These are phyloP conservation scores for Magnusiomyces starmeri DNA, from an alignment of 1,139 yeast genomes.

Conservation along the genomic window DNA sequence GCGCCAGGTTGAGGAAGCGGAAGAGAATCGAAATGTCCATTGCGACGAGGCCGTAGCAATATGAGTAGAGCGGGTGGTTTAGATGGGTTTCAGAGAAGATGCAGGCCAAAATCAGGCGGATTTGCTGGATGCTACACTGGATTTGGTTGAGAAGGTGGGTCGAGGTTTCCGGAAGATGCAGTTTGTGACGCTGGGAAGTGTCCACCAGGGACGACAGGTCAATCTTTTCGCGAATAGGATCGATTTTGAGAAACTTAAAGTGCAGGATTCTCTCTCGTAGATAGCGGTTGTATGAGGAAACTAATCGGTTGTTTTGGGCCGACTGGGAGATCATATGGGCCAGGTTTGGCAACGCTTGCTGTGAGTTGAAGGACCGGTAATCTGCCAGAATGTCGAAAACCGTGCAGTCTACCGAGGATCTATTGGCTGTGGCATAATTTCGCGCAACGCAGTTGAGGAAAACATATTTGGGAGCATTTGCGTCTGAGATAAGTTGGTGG, in stretches of 20 bases:
- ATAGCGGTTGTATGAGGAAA: slow-evolving; percentile 24
- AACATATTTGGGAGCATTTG: slow-evolving; percentile 10
- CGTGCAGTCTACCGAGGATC: slow-evolving; percentile 16
- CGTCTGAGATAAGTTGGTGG: slow-evolving; percentile 24
- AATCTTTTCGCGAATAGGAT: slow-evolving; percentile 23
- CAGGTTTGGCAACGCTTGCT: slow-evolving; percentile 16
- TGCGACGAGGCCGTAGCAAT: slow-evolving; percentile 22
- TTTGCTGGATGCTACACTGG: slow-evolving; percentile 22
- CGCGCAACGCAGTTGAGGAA: slow-evolving; percentile 11
- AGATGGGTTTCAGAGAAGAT: slow-evolving; percentile 20
- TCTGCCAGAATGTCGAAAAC: slow-evolving; percentile 8
- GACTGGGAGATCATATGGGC: slow-evolving; percentile 17
- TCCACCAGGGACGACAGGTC: slow-evolving; percentile 20
- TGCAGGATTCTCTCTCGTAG: slow-evolving; percentile 22
- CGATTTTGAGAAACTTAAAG: slow-evolving; percentile 19
- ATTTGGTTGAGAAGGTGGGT: slow-evolving; percentile 21
- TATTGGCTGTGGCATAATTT: slow-evolving; percentile 14
- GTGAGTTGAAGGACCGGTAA: slow-evolving; percentile 6
- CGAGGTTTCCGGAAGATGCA: slow-evolving; percentile 15
- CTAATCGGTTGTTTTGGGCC: slow-evolving; percentile 16
- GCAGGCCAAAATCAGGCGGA: slow-evolving; percentile 24
- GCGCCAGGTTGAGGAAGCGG: slow-evolving; percentile 21
- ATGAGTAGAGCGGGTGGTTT: slow-evolving; percentile 19
- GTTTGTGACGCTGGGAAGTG: slow-evolving; percentile 10
- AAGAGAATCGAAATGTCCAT: slow-evolving; percentile 24